Conservation (phyloP, 352 stramenopile genomes). For the Phytophthora sansomeana region DNA sequence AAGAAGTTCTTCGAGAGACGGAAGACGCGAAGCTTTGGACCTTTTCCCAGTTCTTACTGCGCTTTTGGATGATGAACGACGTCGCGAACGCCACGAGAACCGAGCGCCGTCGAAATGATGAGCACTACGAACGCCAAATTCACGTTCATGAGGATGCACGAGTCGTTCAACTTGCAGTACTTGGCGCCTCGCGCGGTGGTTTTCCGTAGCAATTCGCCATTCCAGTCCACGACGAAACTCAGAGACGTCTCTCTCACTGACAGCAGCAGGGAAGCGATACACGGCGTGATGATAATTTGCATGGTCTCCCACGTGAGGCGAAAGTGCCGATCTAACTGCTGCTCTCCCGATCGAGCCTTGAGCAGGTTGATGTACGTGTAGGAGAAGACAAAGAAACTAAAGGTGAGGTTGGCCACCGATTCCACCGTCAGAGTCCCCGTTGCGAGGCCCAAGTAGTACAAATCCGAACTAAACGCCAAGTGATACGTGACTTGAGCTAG, state of each 20-base stretch:
- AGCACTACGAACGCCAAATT: constrained; percentile 30
- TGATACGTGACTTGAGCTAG: constrained; percentile 37
- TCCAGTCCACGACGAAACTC: constrained; percentile 28
- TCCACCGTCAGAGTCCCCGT: constrained; percentile 36
- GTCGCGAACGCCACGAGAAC: neutral
- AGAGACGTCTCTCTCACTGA: constrained; percentile 17
- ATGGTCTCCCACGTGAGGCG: constrained; percentile 37
- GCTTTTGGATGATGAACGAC: constrained; percentile 26
- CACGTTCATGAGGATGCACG: constrained; percentile 36
- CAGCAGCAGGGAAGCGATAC: constrained; percentile 11
- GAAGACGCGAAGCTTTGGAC: neutral
- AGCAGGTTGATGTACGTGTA: constrained; percentile 40
- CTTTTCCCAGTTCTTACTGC: constrained; percentile 9
- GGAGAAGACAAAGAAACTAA: constrained; percentile 43
- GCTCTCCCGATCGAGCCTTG: constrained; percentile 28
- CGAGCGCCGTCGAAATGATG: constrained; percentile 6
- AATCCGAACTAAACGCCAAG: constrained; percentile 27
- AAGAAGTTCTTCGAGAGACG: neutral
- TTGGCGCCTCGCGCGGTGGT: constrained; percentile 32
- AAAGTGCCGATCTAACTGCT: constrained; percentile 38
- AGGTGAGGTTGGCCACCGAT: constrained; percentile 27
- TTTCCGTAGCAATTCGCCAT: constrained; percentile 39
- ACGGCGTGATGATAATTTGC: constrained; percentile 26
- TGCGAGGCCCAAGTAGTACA: constrained; percentile 34
- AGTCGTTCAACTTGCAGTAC: constrained; percentile 34